Conservation (phyloP, 768 basidiomycete species). For the Leucosporidium creatinivorum region DNA sequence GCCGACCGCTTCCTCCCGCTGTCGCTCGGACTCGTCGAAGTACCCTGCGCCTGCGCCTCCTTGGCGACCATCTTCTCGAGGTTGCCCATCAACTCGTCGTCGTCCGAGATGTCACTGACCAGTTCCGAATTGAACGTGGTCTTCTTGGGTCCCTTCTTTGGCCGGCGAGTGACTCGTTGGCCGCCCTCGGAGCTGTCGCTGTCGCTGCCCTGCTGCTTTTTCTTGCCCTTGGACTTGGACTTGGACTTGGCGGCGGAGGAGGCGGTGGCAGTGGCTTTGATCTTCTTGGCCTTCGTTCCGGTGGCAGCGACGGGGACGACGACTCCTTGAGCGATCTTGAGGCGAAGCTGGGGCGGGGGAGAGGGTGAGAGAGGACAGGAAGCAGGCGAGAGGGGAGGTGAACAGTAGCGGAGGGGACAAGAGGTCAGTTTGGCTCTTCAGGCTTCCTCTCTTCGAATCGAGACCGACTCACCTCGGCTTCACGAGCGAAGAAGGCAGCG, state of each 20-base stretch:
- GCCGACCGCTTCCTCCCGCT: neutral
- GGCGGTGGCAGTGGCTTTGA: neutral
- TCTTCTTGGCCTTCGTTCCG: slow-evolving; percentile 15
- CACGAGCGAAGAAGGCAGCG: slow-evolving; percentile 29
- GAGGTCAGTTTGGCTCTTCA: too few species aligned
- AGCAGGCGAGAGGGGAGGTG: neutral
- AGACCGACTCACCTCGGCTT: slow-evolving; percentile 12
- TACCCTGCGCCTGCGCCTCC: neutral
- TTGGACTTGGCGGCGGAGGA: neutral
- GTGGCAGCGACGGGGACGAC: slow-evolving; percentile 2
- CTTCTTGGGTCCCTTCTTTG: slow-evolving; percentile 13
- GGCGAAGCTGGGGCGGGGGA: slow-evolving; percentile 5
- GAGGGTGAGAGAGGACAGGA: neutral
- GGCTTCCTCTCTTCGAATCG: too few species aligned
- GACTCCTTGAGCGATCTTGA: slow-evolving; percentile 15
- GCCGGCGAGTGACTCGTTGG: neutral
- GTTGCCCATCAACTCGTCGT: slow-evolving; percentile 3
- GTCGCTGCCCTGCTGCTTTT: neutral
- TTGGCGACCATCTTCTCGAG: neutral
- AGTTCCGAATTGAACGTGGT: slow-evolving; percentile 8
- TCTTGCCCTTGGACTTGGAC: neutral
- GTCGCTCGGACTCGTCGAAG: neutral
- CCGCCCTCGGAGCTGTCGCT: neutral
- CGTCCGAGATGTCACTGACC: slow-evolving; percentile 14
- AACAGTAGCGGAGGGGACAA: neutral